Evolutionary conservation across 2,329 filamentous ascomycete species (phyloP), one percentile per base, ranked within the genome.

Genomic region (Nothophaeocryptopus gaeumannii): DNA sequence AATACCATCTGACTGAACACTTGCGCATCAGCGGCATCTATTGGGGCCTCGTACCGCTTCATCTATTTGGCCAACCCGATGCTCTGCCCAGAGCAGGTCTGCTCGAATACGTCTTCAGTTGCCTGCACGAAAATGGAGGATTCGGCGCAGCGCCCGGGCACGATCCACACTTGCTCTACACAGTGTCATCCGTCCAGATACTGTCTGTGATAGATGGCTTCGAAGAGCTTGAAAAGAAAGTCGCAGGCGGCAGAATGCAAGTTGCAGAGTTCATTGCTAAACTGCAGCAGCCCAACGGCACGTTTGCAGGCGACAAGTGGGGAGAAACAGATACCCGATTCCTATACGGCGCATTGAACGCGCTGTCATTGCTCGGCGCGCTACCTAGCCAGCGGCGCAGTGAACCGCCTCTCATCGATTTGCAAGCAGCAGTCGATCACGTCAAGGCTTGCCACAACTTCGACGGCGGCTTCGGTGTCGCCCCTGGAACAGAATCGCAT

Each of bases 1-100:
- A 96, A 70, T 99, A 97, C 75, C 96, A 92, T 87, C 78, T 97
- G 67, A 99, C 93, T 11, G 92, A 99, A 72, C 93, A 99, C 69
- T 79, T 99, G 59, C 89, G 93, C 54, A 80, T 99, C 50, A 96
- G 93, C 68, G 93, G 93, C 38, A 81, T 99, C 40, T 99, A 99
- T 72, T 99, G 93, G 93, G 93, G 93, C 11, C 74, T 99, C 50
- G 93, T 85, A 5, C 86, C 92, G 5, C 80, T 97, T 35, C 87
- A 96, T 74, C 79, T 97, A 26, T 82, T 99, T 51, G 82, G 84
- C 41, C 85, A 81, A 48, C 89, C 91, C 1, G 83, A 95, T 55
- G 89, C 86, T 2, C 80, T 99, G 8, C 86, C 92, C 9, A 83
- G 88, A 46, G 78, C 84, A 45, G 83, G 88, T 55, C 87, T 93